Conservation (phyloP, 2,329 filamentous ascomycete species). For the Didymella keratinophila region DNA sequence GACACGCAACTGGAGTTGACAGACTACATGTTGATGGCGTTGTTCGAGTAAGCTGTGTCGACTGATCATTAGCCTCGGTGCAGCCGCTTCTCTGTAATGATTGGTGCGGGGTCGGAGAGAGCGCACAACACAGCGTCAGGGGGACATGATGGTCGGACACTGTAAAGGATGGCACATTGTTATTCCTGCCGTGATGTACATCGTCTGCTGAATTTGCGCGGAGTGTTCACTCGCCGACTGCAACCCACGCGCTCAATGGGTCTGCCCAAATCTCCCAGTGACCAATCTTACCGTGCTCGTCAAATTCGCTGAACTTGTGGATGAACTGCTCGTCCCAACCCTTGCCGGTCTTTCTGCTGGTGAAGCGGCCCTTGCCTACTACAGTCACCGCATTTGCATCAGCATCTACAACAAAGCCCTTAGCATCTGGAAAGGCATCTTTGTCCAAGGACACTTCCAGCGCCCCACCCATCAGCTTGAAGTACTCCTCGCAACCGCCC, state of each 20-base stretch:
- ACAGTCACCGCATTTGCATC: slow-evolving; percentile 49
- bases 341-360: slow-evolving; percentile 51
- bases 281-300: slow-evolving; percentile 50
- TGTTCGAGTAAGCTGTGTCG: slow-evolving; percentile 22
- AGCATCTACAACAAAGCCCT: slow-evolving; percentile 50
- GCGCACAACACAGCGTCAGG: not conserved
- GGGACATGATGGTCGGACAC: not conserved
- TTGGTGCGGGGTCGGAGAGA: slow-evolving; percentile 19
- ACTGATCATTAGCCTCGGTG: slow-evolving; percentile 23
- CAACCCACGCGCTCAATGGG: slow-evolving; percentile 54
- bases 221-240: slow-evolving; percentile 37
- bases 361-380: slow-evolving; percentile 46
- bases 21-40: slow-evolving; percentile 3
- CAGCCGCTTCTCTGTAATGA: slow-evolving; percentile 4
- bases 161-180: not conserved
- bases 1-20: not conserved
- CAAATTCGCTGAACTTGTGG: slow-evolving; percentile 52
- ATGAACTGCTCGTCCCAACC: slow-evolving; percentile 54
- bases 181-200: not conserved
- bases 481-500: slow-evolving; percentile 51
- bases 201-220: not conserved
- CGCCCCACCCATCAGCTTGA: slow-evolving; percentile 43
- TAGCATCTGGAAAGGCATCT: slow-evolving; percentile 45
- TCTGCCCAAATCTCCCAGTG: slow-evolving; percentile 57
- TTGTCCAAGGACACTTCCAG: slow-evolving; percentile 44